Percentiles rank a stretch among this genome's conserved stretches.
Evolutionary conservation across 441 rosid genomes (phyloP).

Genomic region (Adansonia gregorii): DNA sequence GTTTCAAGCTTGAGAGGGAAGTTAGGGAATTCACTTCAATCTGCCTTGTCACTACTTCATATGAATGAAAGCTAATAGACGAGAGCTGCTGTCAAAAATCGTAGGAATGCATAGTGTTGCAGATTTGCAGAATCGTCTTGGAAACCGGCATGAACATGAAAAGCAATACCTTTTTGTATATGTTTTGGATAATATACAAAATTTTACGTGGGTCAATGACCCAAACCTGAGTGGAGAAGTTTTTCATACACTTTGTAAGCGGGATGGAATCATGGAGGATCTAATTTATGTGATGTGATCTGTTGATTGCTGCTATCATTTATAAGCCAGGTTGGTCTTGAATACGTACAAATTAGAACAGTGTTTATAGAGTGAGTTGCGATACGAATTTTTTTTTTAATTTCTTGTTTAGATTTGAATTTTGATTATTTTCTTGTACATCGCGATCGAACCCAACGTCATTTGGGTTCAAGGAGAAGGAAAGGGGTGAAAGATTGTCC

Average conservation of each 20-base stretch:
- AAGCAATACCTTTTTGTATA: neutral
- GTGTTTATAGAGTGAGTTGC: too few species aligned
- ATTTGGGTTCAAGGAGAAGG: constrained; percentile 47
- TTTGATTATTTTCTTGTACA: too few species aligned
- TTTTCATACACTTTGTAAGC: too few species aligned
- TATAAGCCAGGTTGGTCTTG: neutral
- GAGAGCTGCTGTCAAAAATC: constrained; percentile 3
- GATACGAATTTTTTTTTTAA: too few species aligned
- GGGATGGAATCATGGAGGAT: too few species aligned
- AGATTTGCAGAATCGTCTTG: constrained; percentile 4
- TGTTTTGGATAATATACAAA: constrained; percentile 8
- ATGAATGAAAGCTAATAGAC: constrained; percentile 36
- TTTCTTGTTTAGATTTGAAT: too few species aligned
- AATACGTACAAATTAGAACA: too few species aligned
- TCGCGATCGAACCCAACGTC: constrained; percentile 47
- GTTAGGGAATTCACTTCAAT: constrained; percentile 51
- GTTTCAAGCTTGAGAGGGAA: constrained; percentile 47
- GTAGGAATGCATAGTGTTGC: neutral
- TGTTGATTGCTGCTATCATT: neutral
- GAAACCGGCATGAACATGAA: neutral
- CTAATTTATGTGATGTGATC: neutral
- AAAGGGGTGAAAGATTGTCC: constrained; percentile 9
- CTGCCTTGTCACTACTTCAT: constrained; percentile 57
- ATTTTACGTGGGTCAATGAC: constrained; percentile 1
- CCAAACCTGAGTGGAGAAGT: constrained; percentile 12